Conservation (phyloP, 2,329 filamentous ascomycete species). For the Pseudogymnoascus sp. region DNA sequence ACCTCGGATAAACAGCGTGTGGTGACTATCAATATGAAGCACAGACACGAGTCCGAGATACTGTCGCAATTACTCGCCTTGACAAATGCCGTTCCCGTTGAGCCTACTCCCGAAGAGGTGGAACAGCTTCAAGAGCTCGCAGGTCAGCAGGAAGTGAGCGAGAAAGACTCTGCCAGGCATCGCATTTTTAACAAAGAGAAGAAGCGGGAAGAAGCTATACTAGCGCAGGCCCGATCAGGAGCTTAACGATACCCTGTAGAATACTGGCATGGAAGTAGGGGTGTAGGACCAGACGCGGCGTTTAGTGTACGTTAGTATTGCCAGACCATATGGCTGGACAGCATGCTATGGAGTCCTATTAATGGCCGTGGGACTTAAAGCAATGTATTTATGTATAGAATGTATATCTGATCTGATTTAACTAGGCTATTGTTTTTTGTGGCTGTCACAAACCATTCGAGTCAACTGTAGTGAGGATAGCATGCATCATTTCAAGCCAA, state of each 20-base stretch:
- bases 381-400: conserved; percentile 4
- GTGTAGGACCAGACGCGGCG: conserved; percentile 3
- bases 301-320: conserved; percentile 12
- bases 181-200: conserved; percentile 45
- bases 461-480: neutral
- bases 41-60: conserved; percentile 52
- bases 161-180: conserved; percentile 46
- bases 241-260: conserved; percentile 10
- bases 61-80: conserved; percentile 51
- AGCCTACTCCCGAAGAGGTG: conserved; percentile 50
- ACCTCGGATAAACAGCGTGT: conserved; percentile 34
- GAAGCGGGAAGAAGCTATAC: conserved; percentile 52
- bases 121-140: conserved; percentile 49
- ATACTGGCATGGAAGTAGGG: conserved; percentile 3
- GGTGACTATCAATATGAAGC: conserved; percentile 52
- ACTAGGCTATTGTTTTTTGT: neutral
- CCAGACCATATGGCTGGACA: neutral
- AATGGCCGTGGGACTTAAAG: neutral
- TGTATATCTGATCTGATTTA: neutral
- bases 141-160: conserved; percentile 42
- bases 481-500: conserved; percentile 64
- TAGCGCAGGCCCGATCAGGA: conserved; percentile 42
- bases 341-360: conserved; percentile 11
- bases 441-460: neutral
- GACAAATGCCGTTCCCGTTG: conserved; percentile 50